Evolutionary conservation across 768 basidiomycete species (phyloP).

Genomic region (Boletus tylopilopsis): DNA sequence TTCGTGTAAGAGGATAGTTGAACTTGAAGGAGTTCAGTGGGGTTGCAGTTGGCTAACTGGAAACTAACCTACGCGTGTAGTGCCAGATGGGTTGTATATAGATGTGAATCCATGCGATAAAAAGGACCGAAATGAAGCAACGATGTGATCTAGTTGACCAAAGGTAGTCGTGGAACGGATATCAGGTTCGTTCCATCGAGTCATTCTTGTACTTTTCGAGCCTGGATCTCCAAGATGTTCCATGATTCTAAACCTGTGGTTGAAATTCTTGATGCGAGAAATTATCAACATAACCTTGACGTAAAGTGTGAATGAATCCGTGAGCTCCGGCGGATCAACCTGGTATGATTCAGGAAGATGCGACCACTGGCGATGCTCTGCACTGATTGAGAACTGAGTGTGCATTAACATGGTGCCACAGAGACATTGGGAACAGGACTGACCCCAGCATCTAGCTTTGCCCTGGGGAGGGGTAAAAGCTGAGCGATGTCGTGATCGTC

Average conservation of each 20-base stretch:
- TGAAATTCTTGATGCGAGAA: slow-evolving; percentile 60
- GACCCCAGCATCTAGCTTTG: slow-evolving; percentile 61
- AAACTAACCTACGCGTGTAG: slow-evolving; percentile 30
- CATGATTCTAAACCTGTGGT: slow-evolving; percentile 58
- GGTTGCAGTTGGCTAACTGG: slow-evolving; percentile 36
- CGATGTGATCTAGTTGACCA: slow-evolving; percentile 54
- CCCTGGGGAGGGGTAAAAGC: slow-evolving; percentile 58
- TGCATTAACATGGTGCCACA: slow-evolving; percentile 5
- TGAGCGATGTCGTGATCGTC: slow-evolving; percentile 77
- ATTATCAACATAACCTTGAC: slow-evolving; percentile 67
- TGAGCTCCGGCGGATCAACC: slow-evolving; percentile 54
- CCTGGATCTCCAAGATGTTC: slow-evolving; percentile 57
- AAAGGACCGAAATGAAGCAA: slow-evolving; percentile 54
- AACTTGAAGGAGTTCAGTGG: slow-evolving; percentile 36
- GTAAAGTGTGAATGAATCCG: slow-evolving; percentile 69
- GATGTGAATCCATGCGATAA: slow-evolving; percentile 55
- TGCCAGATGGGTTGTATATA: slow-evolving; percentile 40
- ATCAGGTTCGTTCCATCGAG: slow-evolving; percentile 44
- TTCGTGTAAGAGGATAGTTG: slow-evolving; percentile 70
- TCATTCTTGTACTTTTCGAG: slow-evolving; percentile 22
- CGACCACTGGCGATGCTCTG: slow-evolving; percentile 63
- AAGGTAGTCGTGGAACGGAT: slow-evolving; percentile 61
- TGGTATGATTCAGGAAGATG: slow-evolving; percentile 59
- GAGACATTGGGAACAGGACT: slow-evolving; percentile 19
- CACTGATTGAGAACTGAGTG: slow-evolving; percentile 43